These are phyloP conservation scores for Hawksworthiomyces lignivorus DNA, from an alignment of 2,329 filamentous ascomycete species.

Conservation along the genomic window DNA sequence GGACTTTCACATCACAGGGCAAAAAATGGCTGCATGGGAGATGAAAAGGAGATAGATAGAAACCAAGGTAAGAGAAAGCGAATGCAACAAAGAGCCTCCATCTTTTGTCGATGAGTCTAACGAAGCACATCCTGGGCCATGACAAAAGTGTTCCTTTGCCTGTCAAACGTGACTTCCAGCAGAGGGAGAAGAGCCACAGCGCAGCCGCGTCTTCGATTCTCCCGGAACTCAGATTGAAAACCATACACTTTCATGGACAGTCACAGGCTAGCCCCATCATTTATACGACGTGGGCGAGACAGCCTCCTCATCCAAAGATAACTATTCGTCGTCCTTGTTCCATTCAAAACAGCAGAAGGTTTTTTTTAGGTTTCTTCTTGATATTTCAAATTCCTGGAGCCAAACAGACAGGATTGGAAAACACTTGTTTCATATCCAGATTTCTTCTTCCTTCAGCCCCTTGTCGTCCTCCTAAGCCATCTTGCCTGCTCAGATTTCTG, in stretches of 20 bases:
- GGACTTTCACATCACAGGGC: constrained; percentile 13
- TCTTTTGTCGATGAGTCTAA: too few species aligned
- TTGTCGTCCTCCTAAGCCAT: neutral
- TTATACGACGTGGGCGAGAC: constrained; percentile 1
- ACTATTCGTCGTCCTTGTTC: constrained; percentile 3
- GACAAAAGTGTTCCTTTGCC: too few species aligned
- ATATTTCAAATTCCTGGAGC: too few species aligned
- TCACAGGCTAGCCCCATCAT: constrained; percentile 17
- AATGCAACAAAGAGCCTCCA: too few species aligned
- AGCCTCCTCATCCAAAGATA: neutral
- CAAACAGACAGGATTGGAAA: too few species aligned
- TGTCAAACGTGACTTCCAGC: too few species aligned
- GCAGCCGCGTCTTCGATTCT: constrained; percentile 12
- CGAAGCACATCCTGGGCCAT: too few species aligned
- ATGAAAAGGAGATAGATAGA: neutral
- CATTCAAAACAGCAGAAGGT: neutral
- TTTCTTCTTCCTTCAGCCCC: too few species aligned
- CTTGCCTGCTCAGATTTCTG: constrained; percentile 27
- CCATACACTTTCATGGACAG: constrained; percentile 20
- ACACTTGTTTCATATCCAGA: neutral
- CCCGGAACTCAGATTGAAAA: constrained; percentile 33
- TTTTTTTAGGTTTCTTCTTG: too few species aligned
- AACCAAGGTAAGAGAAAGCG: too few species aligned
- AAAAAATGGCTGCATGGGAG: neutral
- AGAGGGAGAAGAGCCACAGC: constrained; percentile 12